Evolutionary conservation across 148 eudicot genomes (phyloP).

Genomic region (Suaeda aralocaspica): DNA sequence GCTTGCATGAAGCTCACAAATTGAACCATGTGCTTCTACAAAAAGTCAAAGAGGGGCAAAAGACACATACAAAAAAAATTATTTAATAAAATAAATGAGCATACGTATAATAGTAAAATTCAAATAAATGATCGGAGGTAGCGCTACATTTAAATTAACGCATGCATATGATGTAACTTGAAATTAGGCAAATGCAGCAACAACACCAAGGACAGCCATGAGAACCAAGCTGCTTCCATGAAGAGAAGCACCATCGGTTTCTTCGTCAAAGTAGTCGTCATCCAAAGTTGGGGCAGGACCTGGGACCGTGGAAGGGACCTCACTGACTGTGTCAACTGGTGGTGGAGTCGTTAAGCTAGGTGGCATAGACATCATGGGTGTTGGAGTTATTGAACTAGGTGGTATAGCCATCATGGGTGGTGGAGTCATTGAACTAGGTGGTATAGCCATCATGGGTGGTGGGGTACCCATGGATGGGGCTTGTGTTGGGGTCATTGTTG

Average conservation of each 20-base stretch:
- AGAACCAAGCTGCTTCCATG: conserved; percentile 18
- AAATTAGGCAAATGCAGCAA: conserved; percentile 21
- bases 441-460: no score
- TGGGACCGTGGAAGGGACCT: not conserved
- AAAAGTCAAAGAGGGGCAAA: no score
- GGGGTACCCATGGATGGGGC: no score
- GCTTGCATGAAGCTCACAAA: no score
- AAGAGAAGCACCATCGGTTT: conserved; percentile 11
- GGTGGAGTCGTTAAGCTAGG: conserved; percentile 8
- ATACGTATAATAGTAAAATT: no score
- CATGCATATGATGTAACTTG: not conserved
- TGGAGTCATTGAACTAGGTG: not conserved
- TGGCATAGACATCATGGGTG: conserved; percentile 1
- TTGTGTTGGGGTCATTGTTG: not conserved
- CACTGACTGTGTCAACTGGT: not conserved
- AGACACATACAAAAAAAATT: no score
- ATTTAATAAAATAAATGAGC: no score
- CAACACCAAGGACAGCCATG: conserved; percentile 17
- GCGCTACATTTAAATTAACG: not conserved
- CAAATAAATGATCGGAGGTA: no score
- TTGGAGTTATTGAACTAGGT: not conserved
- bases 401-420: not conserved
- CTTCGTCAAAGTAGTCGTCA: not conserved
- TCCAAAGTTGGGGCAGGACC: not conserved
- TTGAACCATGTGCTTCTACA: not conserved